A percentile compares a stretch with the other conserved stretches of the same genome.
These are phyloP conservation scores for Sphagnum contortum DNA, from an alignment of 225 moss, liverwort and hornwort species.

Conservation along the genomic window DNA sequence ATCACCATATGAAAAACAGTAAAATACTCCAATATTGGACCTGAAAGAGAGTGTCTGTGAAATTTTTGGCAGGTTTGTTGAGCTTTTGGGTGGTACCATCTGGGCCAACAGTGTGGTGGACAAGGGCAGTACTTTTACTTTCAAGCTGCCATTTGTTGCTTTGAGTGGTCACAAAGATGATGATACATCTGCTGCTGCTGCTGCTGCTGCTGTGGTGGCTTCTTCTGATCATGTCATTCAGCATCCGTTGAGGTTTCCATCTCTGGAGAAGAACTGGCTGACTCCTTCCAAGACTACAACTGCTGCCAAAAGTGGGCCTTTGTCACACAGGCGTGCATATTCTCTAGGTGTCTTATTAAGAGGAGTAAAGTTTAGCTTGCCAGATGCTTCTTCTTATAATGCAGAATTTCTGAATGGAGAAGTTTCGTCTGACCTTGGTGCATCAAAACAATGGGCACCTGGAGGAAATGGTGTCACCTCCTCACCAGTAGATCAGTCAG, in stretches of 20 bases:
- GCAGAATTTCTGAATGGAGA: slow-evolving; percentile 5
- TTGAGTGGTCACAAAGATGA: no score
- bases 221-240: neutral
- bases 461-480: no score
- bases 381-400: slow-evolving; percentile 3
- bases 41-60: no score
- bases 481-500: no score
- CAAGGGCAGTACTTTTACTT: slow-evolving; percentile 63
- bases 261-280: slow-evolving; percentile 2
- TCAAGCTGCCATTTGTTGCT: slow-evolving; percentile 47
- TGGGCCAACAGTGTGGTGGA: slow-evolving; percentile 81
- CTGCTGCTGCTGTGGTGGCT: neutral
- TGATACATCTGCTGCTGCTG: no score
- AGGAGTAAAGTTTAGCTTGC: slow-evolving; percentile 35
- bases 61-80: slow-evolving; percentile 61
- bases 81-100: slow-evolving; percentile 67
- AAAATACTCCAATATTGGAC: no score
- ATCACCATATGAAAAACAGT: no score
- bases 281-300: neutral
- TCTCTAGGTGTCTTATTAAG: slow-evolving; percentile 45
- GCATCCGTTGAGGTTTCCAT: slow-evolving; percentile 12
- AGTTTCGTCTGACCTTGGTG: neutral
- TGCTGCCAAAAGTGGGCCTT: neutral
- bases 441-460: no score
- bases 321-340: slow-evolving; percentile 35